Percentiles rank a stretch among this genome's conserved stretches.
Evolutionary conservation across 306 rosid genomes (phyloP).

Genomic region (Vachellia collinsii): DNA sequence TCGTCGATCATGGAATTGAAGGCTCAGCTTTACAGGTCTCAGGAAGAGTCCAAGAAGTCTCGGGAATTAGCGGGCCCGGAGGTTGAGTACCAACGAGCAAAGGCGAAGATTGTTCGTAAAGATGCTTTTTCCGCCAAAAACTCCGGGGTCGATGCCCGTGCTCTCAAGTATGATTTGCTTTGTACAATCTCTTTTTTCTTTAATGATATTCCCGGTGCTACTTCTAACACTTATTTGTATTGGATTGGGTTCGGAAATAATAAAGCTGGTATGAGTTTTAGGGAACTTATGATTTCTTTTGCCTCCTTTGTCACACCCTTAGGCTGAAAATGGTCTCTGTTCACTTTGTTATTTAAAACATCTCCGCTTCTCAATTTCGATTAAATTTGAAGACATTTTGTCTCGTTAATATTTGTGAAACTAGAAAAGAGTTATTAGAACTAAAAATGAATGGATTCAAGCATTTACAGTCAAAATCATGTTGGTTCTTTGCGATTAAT

Average conservation of each 20-base stretch:
- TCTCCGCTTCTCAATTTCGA: not conserved
- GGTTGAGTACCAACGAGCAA: constrained; percentile 77
- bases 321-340: not conserved
- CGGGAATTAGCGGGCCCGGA: constrained; percentile 65
- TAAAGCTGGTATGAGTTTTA: no score
- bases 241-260: constrained; percentile 2
- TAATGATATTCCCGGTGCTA: not conserved
- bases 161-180: constrained; percentile 54
- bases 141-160: constrained; percentile 87
- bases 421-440: not conserved
- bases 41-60: constrained; percentile 79
- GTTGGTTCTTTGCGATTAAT: not conserved
- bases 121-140: constrained; percentile 62
- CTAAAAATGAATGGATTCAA: not conserved
- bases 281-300: no score
- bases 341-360: not conserved
- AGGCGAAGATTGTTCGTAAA: constrained; percentile 55
- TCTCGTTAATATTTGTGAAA: not conserved
- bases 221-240: not conserved
- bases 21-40: constrained; percentile 89
- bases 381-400: not conserved
- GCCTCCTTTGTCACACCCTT: no score
- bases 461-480: not conserved
- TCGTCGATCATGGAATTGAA: constrained; percentile 88
- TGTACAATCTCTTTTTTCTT: not conserved